Percentiles rank a stretch among this genome's conserved stretches.
Conservation (phyloP, 352 stramenopile genomes). For the Globisporangium megalacanthum region DNA sequence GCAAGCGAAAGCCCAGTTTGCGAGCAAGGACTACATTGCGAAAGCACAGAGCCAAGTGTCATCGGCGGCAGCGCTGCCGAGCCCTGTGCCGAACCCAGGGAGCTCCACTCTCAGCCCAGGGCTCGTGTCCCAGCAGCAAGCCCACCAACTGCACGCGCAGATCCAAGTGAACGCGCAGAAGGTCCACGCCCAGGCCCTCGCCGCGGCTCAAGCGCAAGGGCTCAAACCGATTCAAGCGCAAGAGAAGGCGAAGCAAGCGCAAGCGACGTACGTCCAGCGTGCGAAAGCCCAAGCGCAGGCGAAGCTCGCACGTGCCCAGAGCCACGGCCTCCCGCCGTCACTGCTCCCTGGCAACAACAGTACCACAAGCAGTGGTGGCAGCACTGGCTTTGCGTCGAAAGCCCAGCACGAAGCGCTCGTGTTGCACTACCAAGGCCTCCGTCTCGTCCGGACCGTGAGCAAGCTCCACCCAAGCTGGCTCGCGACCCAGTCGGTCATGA, state of each 20-base stretch:
- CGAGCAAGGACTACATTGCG: constrained; percentile 87
- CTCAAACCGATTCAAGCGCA: constrained; percentile 84
- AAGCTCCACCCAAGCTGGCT: constrained; percentile 90
- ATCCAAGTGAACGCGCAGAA: constrained; percentile 90
- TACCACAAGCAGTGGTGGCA: constrained; percentile 1
- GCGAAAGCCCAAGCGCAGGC: constrained; percentile 84
- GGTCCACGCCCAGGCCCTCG: constrained; percentile 84
- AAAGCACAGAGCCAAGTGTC: constrained; percentile 81
- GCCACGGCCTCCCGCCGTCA: constrained; percentile 38
- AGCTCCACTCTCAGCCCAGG: constrained; percentile 11
- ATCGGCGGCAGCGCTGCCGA: constrained; percentile 48
- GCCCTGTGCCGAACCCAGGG: constrained; percentile 35
- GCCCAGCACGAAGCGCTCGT: constrained; percentile 88
- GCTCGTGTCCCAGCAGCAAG: constrained; percentile 72
- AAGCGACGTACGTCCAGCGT: constrained; percentile 82
- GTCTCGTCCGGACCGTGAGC: constrained; percentile 88
- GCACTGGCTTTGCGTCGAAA: constrained; percentile 53
- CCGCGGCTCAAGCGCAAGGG: constrained; percentile 77
- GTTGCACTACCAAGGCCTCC: constrained; percentile 92
- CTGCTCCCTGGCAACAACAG: constrained; percentile 19
- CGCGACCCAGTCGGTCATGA: constrained; percentile 76
- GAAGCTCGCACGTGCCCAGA: constrained; percentile 78
- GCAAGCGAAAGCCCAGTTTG: constrained; percentile 81
- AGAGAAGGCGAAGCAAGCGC: constrained; percentile 87
- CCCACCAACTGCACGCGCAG: constrained; percentile 80